Evolutionary conservation across 2,329 filamentous ascomycete species (phyloP), one percentile per base, ranked within the genome.

Genomic region (Fusarium sp.): DNA sequence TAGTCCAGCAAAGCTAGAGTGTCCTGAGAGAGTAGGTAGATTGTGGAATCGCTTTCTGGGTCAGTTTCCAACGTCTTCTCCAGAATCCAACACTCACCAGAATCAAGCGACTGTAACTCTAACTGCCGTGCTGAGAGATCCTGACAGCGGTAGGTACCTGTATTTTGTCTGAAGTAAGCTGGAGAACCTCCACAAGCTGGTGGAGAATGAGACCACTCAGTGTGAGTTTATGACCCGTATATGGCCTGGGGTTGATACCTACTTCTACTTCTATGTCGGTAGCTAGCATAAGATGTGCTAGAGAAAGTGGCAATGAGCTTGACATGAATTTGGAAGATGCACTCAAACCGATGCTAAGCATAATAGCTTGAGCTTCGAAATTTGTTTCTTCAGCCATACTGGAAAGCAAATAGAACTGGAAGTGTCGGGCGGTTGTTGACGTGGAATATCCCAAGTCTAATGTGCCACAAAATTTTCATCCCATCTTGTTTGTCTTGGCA

Each of bases 181-280:
- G 51, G 46, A 61, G 27, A 57, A 54, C 68, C 55, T 69, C 68
- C 67, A 65, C 67, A 56, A 22, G 37, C 18, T 27, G 47, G 68
- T 69, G 68, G 68, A 71, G 67, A 55, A 71, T 57, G 27, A 68
- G 51, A 27, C 58, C 51, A 68, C 29, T 49, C 29, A 22, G 54
- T 63, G 58, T 41, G 46, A 49, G 25, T 54, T 49, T 46, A 24
- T 32, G 51, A 48, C 54, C 48, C 45, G 30, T 65, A 41, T 45
- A 41, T 48, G 55, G n/a, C 34, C 40, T 48, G 29, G 40, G n/a
- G 34, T 45, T 49, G 48, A 45, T 48, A 22, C 47, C 41, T 49
- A n/a, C 44, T 41, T 40, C 30, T 25, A 47, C 44, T 41, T 40
- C 27, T 25, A 47, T 44, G 45, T 41, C 52, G 44, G 32, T 42